Base-by-base conservation (phyloP, 805 yeast genomes). In the Starmerella vaccinii region DNA sequence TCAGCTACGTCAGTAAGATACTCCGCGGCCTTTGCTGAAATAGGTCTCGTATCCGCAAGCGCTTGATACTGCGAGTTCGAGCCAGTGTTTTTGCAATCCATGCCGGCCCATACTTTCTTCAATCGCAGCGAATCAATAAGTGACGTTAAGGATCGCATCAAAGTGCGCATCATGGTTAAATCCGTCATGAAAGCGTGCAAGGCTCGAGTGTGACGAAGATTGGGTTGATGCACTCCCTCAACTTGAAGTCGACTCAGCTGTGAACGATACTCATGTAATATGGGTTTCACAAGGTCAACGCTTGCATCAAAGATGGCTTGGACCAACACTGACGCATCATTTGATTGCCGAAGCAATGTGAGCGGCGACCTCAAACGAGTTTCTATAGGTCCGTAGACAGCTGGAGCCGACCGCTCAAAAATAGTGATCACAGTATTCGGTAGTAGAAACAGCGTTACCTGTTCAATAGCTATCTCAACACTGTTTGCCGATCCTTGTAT, bases 1-100 rank as follows among this genome's bases (percentile, higher is more conserved):
- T 78, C 83, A 8, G 72, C 69, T 13, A 78, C 77, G 65, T 78
- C 82, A 6, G 74, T 69, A 39, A 78, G 61, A 57, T 78, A 78
- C 9, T 76, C 60, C 15, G 67, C 72, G 1, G 77, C 72, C 18
- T 65, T 60, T 21, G 73, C 74, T 1, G 77, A 65, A 6, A 76
- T 27, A 4, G 50, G n/a, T n/a, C 15, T 34, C 23, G 23, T 13
- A 7, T 9, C 9, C 13, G 13, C 15, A 32, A 16, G 35, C 35
- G 8, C 15, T 10, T 32, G n/a, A 32, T n/a, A 32, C 35, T 32
- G 35, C n/a, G 15, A 22, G 38, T 33, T 45, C 41, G 18, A 27
- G 41, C 33, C n/a, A 5, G 27, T 18, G 47, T n/a, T 18, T 13
- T 41, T 32, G 29, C 34, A 27, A 24, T 10, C 10, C 2, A 19